These are phyloP conservation scores for Galeopsis tetrahit DNA, from an alignment of 257 asterid species.

Conservation along the genomic window DNA sequence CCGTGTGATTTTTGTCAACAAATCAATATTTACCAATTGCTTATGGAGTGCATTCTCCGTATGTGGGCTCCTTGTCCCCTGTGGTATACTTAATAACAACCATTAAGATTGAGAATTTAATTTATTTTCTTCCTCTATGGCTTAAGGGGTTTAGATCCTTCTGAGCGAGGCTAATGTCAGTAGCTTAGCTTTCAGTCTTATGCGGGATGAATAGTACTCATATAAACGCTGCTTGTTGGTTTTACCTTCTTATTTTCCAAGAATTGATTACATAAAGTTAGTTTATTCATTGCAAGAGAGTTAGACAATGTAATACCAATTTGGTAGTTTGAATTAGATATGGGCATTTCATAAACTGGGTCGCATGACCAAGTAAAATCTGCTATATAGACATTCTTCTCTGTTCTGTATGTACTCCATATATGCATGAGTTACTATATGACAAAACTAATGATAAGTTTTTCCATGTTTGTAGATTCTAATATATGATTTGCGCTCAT, in stretches of 20 bases:
- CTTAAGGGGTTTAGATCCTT: neutral
- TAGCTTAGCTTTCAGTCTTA: slow-evolving; percentile 11
- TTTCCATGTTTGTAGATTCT: slow-evolving; percentile 61
- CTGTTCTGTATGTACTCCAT: neutral
- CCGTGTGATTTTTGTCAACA: slow-evolving; percentile 8
- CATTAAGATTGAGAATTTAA: neutral
- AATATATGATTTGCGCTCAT: slow-evolving; percentile 84
- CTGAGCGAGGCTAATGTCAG: slow-evolving; percentile 3
- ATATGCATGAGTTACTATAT: slow-evolving; percentile 10
- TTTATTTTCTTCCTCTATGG: neutral
- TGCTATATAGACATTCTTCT: neutral
- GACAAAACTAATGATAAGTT: slow-evolving; percentile 1
- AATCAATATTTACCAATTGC: slow-evolving; percentile 6
- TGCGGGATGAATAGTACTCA: slow-evolving; percentile 4
- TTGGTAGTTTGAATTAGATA: slow-evolving; percentile 6
- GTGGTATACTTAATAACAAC: slow-evolving; percentile 13
- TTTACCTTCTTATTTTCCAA: slow-evolving; percentile 16
- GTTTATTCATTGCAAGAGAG: neutral
- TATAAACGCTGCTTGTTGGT: slow-evolving; percentile 14
- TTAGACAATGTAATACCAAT: slow-evolving; percentile 6
- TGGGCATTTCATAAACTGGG: slow-evolving; percentile 11
- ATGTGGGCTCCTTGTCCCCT: neutral
- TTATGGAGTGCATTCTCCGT: neutral
- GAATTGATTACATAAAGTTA: slow-evolving; percentile 21
- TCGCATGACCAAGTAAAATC: slow-evolving; percentile 15